These are phyloP conservation scores for Hygrophorus pudorinus DNA, from an alignment of 768 basidiomycete genomes.

Conservation along the genomic window DNA sequence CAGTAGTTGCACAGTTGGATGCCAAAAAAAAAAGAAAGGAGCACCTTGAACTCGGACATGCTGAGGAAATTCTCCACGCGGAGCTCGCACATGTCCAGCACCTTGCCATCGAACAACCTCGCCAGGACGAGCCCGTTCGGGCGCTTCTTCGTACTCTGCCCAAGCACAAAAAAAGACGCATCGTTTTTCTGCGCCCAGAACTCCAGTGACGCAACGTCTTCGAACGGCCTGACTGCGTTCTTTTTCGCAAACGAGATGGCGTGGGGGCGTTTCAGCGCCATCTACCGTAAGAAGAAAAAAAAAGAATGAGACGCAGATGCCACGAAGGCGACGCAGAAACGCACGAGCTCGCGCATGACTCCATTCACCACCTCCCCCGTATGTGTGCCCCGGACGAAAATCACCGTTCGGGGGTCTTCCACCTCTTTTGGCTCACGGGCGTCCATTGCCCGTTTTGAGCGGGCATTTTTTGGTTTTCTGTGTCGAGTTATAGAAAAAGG, in stretches of 20 bases:
- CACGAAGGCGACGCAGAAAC: slow-evolving; percentile 18
- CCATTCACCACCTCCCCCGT: slow-evolving; percentile 70
- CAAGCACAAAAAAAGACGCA: slow-evolving; percentile 82
- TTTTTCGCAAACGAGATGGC: slow-evolving; percentile 92
- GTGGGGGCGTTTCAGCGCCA: slow-evolving; percentile 87
- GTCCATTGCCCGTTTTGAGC: slow-evolving; percentile 82
- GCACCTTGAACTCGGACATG: slow-evolving; percentile 80
- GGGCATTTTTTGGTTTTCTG: slow-evolving; percentile 91
- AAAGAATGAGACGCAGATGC: background rate
- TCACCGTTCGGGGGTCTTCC: slow-evolving; percentile 76
- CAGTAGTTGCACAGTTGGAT: background rate
- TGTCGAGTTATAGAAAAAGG: slow-evolving; percentile 7
- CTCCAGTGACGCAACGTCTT: slow-evolving; percentile 58
- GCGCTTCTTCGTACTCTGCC: slow-evolving; percentile 89
- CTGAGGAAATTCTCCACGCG: slow-evolving; percentile 74
- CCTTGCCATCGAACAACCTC: slow-evolving; percentile 74
- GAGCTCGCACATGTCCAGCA: slow-evolving; percentile 93
- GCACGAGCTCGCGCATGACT: slow-evolving; percentile 84
- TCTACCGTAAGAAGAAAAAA: slow-evolving; percentile 33
- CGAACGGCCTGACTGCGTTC: slow-evolving; percentile 86
- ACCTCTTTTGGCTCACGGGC: slow-evolving; percentile 84
- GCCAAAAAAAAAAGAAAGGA: background rate
- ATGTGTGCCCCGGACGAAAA: slow-evolving; percentile 87
- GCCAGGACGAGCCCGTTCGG: slow-evolving; percentile 82
- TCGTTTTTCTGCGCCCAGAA: slow-evolving; percentile 96